Evolutionary conservation across 2,329 filamentous ascomycete species (phyloP).

Genomic region (Fusarium temperatum): DNA sequence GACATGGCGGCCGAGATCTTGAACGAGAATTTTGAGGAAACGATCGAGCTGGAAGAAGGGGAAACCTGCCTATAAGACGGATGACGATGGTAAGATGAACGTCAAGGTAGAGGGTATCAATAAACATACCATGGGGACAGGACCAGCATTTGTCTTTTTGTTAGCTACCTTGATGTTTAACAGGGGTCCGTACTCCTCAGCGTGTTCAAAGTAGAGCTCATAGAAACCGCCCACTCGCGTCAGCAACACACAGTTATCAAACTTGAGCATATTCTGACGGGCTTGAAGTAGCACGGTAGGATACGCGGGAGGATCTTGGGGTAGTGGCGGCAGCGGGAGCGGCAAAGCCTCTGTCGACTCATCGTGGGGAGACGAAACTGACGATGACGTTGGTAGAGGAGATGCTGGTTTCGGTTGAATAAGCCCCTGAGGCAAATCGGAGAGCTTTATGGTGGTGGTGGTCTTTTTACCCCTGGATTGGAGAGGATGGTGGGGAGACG

Average conservation of each 20-base stretch:
- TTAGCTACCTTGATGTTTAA: constrained; percentile 87
- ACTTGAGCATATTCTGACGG: constrained; percentile 87
- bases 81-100: constrained; percentile 25
- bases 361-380: constrained; percentile 24
- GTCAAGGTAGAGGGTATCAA: constrained; percentile 10
- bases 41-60: constrained; percentile 92
- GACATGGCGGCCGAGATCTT: constrained; percentile 89
- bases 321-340: constrained; percentile 29
- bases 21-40: constrained; percentile 90
- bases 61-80: constrained; percentile 76
- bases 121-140: constrained; percentile 80
- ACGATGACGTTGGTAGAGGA: constrained; percentile 27
- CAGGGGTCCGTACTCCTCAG: constrained; percentile 85
- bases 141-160: constrained; percentile 80
- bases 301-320: constrained; percentile 66
- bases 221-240: constrained; percentile 97
- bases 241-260: constrained; percentile 87
- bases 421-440: constrained; percentile 66
- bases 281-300: constrained; percentile 91
- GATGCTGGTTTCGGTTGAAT: constrained; percentile 41
- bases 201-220: constrained; percentile 97
- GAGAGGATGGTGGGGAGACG: constrained; percentile 30
- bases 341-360: constrained; percentile 14
- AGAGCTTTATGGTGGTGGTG: constrained; percentile 61
- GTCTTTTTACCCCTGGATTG: constrained; percentile 62